A percentile compares a stretch with the other conserved stretches of the same genome.
phyloP scores from a whole-genome alignment of 805 yeast species.

The Candida suzukii region DNA sequence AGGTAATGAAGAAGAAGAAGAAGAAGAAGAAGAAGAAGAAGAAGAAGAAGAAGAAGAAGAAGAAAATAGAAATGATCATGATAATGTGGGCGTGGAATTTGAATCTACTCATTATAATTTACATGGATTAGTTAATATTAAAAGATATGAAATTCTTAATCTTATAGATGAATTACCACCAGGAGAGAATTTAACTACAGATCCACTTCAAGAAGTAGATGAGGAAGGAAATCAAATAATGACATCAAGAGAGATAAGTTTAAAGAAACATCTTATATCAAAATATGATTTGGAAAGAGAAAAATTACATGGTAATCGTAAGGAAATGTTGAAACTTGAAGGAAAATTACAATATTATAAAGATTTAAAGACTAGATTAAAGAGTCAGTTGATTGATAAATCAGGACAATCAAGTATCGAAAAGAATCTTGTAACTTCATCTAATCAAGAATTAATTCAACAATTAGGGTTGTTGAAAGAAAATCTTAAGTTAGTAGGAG shows the following conservation, averaged over 20 bases:
- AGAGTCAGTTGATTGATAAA: conserved; percentile 4
- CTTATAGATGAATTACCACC: conserved; percentile 25
- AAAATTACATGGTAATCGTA: conserved; percentile 10
- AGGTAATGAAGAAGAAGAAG: conserved; percentile 3
- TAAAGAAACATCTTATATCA: conserved; percentile 8
- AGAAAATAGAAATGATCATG: conserved; percentile 1
- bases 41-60: conserved; percentile 6
- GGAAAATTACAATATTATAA: conserved; percentile 12
- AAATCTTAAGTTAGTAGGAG: conserved; percentile 6
- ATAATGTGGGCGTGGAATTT: background rate
- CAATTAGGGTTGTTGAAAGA: conserved; percentile 10
- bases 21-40: conserved; percentile 6
- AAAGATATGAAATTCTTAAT: conserved; percentile 15
- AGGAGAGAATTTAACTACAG: conserved; percentile 7
- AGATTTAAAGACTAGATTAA: conserved; percentile 7
- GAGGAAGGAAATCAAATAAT: background rate
- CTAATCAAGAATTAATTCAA: conserved; percentile 15
- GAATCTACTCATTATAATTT: conserved; percentile 8
- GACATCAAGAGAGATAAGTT: background rate
- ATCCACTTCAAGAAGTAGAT: conserved; percentile 7
- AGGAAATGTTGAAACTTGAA: conserved; percentile 7
- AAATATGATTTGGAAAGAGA: conserved; percentile 16
- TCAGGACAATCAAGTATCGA: conserved; percentile 6
- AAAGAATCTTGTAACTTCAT: conserved; percentile 14
- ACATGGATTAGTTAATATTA: conserved; percentile 16